Base-by-base conservation (phyloP, 2,329 filamentous ascomycete genomes). In the Ramularia endophylla region DNA sequence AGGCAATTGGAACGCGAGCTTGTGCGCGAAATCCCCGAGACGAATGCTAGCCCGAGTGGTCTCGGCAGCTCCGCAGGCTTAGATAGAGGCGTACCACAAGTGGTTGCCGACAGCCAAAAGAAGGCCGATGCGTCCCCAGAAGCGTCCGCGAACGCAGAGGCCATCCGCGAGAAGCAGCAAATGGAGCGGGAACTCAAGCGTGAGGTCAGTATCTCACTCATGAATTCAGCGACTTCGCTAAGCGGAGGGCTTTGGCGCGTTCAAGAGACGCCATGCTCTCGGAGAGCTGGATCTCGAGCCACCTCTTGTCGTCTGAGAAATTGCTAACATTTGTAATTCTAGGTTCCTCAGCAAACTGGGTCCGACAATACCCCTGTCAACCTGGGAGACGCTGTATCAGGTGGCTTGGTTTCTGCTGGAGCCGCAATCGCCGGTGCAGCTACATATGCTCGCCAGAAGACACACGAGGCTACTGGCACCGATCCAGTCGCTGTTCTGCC, bases 1-100 rank as follows among this genome's bases (percentile, higher is more conserved):
- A 30, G 74, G 43, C 70, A 73, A 41, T 72, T 87, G 4, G 83
- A 88, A 68, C 68, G 78, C 32, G 83, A 87, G 67, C 72, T 87
- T 40, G 74, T 82, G 61, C 68, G 73, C 8, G 81, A 80, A 64
- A 77, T 86, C 8, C 71, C 75, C 6, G 22, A 25, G 22, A 6
- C 22, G 11, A 25, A 6, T 25, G 11, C 11, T 11, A 25, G 11
- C 11, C 11, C 22, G 11, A 11, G 6, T 6, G 22, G 22, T 25
- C 22, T 11, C 22, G 11, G 6, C 22, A 11, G 22, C 11, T 6
- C 22, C 11, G 22, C 22, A 25, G 22, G 22, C 11, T 6, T 25
- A 6, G 22, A 25, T 11, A 25, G 22, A 25, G 22, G 22, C 22
- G 56, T 60, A 0, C 58, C 59, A 22, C 41, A 48, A 8, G 54